Evolutionary conservation across 1,139 yeast genomes (phyloP).

Genomic region (Meyerozyma carpophila): DNA sequence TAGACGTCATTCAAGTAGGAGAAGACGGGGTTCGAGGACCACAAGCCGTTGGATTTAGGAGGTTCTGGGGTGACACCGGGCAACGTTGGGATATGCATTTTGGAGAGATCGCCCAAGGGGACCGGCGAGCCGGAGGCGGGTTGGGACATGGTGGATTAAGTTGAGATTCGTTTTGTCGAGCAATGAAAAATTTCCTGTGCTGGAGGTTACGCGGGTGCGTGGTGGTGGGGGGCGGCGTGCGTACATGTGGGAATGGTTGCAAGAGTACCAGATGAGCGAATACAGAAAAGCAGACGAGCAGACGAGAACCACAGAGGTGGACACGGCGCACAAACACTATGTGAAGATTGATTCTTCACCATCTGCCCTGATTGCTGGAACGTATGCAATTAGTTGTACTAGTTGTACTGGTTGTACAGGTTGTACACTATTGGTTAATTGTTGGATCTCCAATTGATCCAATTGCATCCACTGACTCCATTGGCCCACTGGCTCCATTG

Average conservation of each 20-base stretch:
- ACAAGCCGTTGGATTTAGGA: constrained; percentile 52
- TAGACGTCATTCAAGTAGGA: constrained; percentile 77
- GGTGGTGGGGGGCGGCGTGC: not conserved
- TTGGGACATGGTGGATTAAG: constrained; percentile 8
- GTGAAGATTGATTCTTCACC: no score
- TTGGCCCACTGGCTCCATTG: no score
- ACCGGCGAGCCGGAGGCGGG: constrained; percentile 22
- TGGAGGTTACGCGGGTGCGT: not conserved
- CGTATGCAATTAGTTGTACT: no score
- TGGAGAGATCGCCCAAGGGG: constrained; percentile 49
- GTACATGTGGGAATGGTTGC: not conserved
- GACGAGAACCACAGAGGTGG: no score
- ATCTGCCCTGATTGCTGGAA: no score
- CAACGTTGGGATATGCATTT: constrained; percentile 49
- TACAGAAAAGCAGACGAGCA: no score
- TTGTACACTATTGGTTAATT: no score
- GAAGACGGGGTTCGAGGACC: constrained; percentile 85
- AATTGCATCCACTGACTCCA: no score
- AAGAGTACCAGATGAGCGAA: no score
- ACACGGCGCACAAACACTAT: no score
- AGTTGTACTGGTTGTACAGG: no score
- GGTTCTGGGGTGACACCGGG: constrained; percentile 51
- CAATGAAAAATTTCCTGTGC: constrained; percentile 1
- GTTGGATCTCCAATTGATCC: not conserved
- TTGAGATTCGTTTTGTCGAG: not conserved